Conservation (phyloP, 352 stramenopile species). For the Phytophthora pseudosyringae region DNA sequence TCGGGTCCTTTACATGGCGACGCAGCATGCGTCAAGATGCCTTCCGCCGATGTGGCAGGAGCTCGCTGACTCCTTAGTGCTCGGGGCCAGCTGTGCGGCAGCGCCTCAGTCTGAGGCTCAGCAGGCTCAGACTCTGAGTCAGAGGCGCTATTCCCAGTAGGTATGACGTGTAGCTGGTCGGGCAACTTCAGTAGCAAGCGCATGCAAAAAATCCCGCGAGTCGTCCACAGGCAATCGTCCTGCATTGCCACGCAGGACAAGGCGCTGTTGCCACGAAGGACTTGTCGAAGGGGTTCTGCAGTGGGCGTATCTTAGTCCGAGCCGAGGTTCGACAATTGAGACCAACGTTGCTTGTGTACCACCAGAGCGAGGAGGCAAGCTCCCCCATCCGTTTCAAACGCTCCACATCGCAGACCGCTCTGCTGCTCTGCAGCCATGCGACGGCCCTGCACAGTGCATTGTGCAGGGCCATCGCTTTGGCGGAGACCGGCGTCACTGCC, state of each 20-base stretch:
- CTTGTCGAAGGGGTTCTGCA: not conserved
- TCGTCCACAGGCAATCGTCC: not conserved
- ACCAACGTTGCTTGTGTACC: not conserved
- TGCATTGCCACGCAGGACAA: not conserved
- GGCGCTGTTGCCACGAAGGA: not conserved
- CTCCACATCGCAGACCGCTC: not conserved
- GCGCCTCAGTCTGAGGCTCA: no score
- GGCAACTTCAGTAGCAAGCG: slow-evolving; percentile 12
- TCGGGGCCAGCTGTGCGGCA: not conserved
- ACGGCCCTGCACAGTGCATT: not conserved
- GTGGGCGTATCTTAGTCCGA: not conserved
- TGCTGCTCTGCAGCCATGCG: not conserved
- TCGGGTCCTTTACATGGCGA: slow-evolving; percentile 3
- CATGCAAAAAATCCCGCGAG: not conserved
- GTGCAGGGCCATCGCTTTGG: not conserved
- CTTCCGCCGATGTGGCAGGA: slow-evolving; percentile 1
- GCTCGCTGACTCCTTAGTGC: not conserved
- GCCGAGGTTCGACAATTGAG: slow-evolving; percentile 4
- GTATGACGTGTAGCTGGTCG: no score
- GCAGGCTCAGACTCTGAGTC: no score
- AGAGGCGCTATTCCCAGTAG: no score
- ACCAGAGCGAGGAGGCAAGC: not conserved
- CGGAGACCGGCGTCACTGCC: slow-evolving; percentile 4
- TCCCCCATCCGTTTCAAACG: slow-evolving; percentile 9
- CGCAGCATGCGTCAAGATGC: not conserved